phyloP scores from a whole-genome alignment of 2,329 filamentous ascomycete genomes.

The Periconia digitata region DNA sequence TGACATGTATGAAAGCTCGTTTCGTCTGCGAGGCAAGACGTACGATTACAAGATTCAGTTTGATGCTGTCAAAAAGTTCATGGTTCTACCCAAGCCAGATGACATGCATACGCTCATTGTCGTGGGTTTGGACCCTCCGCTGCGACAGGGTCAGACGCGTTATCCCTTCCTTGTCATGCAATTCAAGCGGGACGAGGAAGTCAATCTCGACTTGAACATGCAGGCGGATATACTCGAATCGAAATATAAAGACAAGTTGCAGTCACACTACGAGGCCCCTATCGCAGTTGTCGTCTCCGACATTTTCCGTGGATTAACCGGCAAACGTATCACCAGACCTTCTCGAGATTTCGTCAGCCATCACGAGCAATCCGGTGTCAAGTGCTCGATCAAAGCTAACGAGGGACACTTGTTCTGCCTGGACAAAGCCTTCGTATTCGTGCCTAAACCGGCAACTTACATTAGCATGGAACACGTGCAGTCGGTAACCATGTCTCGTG shows the following conservation, averaged over 20 bases:
- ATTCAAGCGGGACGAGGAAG: slow-evolving; percentile 96
- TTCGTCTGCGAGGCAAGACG: slow-evolving; percentile 95
- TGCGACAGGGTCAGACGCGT: slow-evolving; percentile 94
- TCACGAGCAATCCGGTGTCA: slow-evolving; percentile 91
- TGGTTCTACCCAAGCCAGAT: slow-evolving; percentile 97
- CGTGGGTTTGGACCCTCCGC: slow-evolving; percentile 88
- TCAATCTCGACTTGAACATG: slow-evolving; percentile 94
- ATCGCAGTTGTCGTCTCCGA: slow-evolving; percentile 92
- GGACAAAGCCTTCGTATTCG: slow-evolving; percentile 98
- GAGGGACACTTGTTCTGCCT: slow-evolving; percentile 96
- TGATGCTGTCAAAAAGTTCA: slow-evolving; percentile 97
- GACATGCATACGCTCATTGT: slow-evolving; percentile 94
- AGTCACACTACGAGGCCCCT: slow-evolving; percentile 82
- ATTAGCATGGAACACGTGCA: slow-evolving; percentile 92
- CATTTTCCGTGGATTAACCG: slow-evolving; percentile 90
- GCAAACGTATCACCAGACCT: slow-evolving; percentile 92
- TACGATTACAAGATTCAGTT: slow-evolving; percentile 99
- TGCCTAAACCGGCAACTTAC: slow-evolving; percentile 96
- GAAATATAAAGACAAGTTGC: slow-evolving; percentile 87
- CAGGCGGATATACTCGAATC: slow-evolving; percentile 82
- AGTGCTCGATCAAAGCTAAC: slow-evolving; percentile 99
- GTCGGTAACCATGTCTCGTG: slow-evolving; percentile 91
- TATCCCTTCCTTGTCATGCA: slow-evolving; percentile 99
- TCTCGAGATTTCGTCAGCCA: slow-evolving; percentile 94
- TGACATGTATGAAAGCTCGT: slow-evolving; percentile 98